phyloP scores from a whole-genome alignment of 23 red algal species.

The Gracilaria gracilis region DNA sequence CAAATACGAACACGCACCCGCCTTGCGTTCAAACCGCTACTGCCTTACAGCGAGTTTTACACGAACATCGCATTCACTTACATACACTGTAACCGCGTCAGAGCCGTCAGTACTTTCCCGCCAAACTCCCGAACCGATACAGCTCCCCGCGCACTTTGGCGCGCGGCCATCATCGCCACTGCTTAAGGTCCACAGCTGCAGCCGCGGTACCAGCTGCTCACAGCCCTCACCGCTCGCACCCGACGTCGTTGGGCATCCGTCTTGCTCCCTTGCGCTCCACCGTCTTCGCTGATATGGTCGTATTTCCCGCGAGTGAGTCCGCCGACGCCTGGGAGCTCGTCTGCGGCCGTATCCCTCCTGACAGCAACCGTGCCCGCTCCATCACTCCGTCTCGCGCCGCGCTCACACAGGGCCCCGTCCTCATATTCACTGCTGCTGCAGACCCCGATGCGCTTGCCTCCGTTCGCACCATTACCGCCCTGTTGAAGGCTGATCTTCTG shows the following conservation, averaged over 20 bases:
- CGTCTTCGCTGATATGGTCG: conserved; percentile 38
- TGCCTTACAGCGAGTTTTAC: background rate
- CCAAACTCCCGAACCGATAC: conserved; percentile 6
- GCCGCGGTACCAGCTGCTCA: background rate
- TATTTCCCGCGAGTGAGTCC: conserved; percentile 33
- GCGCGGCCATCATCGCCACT: conserved; percentile 11
- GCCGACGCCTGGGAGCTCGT: conserved; percentile 61
- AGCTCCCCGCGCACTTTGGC: background rate
- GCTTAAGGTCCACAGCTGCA: background rate
- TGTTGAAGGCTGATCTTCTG: conserved; percentile 77
- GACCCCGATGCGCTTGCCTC: conserved; percentile 86
- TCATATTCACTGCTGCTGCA: conserved; percentile 81
- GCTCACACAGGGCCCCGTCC: conserved; percentile 64
- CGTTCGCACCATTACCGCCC: conserved; percentile 74
- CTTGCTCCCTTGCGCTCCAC: background rate
- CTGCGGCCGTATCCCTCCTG: conserved; percentile 28
- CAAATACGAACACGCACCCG: conserved; percentile 13
- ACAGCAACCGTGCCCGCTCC: conserved; percentile 3
- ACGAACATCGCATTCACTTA: background rate
- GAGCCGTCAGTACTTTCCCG: background rate
- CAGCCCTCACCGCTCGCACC: conserved; percentile 2
- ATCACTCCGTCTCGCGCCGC: conserved; percentile 43
- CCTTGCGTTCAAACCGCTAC: background rate
- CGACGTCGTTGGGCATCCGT: background rate
- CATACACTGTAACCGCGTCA: background rate